phyloP scores from a whole-genome alignment of 108 stramenopile genomes.

The Skeletonema marinoi region DNA sequence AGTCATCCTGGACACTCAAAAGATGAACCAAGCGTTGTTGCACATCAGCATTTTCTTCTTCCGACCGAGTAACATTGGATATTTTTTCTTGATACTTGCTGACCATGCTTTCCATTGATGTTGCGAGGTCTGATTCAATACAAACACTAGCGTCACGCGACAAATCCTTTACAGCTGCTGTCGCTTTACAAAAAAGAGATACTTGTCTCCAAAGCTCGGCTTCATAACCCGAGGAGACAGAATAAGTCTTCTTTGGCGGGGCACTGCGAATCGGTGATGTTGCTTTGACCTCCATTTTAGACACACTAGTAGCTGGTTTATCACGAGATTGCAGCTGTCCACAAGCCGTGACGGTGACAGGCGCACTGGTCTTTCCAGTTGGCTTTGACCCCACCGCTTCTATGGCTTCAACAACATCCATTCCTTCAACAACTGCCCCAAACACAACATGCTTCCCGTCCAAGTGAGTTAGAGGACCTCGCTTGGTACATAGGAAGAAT shows the following conservation, averaged over 20 bases:
- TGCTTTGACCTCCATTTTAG: neutral
- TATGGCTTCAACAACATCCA: conserved; percentile 54
- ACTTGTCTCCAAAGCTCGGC: conserved; percentile 43
- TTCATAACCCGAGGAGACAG: conserved; percentile 38
- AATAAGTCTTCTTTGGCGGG: neutral
- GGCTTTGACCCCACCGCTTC: conserved; percentile 36
- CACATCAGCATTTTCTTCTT: conserved; percentile 19
- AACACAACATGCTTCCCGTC: conserved; percentile 92
- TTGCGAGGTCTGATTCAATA: conserved; percentile 24
- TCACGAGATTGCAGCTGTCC: neutral
- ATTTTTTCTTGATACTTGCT: conserved; percentile 31
- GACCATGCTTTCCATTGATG: conserved; percentile 20
- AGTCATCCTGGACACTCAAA: conserved; percentile 44
- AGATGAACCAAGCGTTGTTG: conserved; percentile 39
- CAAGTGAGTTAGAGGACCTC: conserved; percentile 67
- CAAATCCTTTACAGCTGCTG: conserved; percentile 6
- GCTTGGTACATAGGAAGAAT: conserved; percentile 77
- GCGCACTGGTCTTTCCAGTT: conserved; percentile 79
- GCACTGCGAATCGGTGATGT: neutral
- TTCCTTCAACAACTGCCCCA: conserved; percentile 76
- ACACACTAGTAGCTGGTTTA: neutral
- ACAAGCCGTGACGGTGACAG: conserved; percentile 33
- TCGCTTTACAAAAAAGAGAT: conserved; percentile 13
- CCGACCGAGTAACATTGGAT: conserved; percentile 18
- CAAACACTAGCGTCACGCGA: conserved; percentile 1